These are phyloP conservation scores for Pachyrhizus erosus DNA, from an alignment of 306 rosid species.

Conservation along the genomic window DNA sequence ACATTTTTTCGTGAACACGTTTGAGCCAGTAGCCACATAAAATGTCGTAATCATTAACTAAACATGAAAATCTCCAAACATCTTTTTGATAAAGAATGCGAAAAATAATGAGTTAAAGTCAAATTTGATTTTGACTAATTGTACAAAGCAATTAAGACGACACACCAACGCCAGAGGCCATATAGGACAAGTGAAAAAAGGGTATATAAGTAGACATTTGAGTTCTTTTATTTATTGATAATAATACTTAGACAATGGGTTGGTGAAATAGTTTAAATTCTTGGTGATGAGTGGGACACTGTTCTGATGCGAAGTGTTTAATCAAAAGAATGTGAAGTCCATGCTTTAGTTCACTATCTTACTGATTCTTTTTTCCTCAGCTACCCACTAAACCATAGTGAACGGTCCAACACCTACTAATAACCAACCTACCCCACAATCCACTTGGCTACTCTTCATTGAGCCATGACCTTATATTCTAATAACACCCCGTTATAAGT, in stretches of 20 bases:
- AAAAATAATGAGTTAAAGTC: not conserved
- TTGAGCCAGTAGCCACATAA: not conserved
- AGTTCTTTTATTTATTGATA: not conserved
- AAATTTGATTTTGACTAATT: constrained; percentile 20
- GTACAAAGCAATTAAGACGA: not conserved
- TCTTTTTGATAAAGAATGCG: not conserved
- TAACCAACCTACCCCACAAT: constrained; percentile 35
- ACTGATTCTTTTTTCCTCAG: not conserved
- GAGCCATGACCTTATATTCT: not conserved
- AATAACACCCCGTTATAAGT: not conserved
- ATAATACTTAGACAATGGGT: constrained; percentile 32
- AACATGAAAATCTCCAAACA: not conserved
- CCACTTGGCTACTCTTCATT: not conserved
- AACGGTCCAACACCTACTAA: constrained; percentile 1
- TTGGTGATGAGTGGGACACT: constrained; percentile 15
- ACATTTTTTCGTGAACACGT: not conserved
- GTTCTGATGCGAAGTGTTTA: not conserved
- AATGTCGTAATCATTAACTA: constrained; percentile 10
- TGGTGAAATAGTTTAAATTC: constrained; percentile 48
- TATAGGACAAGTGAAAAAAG: constrained; percentile 2
- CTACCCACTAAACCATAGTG: constrained; percentile 21
- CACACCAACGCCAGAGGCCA: constrained; percentile 10
- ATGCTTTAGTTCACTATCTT: not conserved
- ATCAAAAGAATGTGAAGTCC: not conserved
- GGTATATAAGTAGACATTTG: not conserved